These are phyloP conservation scores for Metarhizium album DNA, from an alignment of 2,329 filamentous ascomycete genomes.

Conservation along the genomic window DNA sequence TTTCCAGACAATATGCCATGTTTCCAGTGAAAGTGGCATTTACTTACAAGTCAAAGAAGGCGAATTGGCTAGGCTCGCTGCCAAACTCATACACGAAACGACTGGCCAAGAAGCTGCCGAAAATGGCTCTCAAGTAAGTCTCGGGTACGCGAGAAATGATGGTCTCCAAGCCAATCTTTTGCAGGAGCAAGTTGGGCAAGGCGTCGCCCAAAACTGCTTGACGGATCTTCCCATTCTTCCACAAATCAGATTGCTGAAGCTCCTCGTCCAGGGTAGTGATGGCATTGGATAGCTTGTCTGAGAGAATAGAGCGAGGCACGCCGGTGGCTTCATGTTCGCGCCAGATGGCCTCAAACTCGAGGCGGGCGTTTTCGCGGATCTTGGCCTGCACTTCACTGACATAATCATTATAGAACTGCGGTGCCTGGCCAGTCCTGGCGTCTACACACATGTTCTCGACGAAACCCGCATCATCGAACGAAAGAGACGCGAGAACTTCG, in stretches of 20 bases:
- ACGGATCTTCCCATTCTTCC: conserved; percentile 72
- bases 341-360: conserved; percentile 99
- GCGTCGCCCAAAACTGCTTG: conserved; percentile 73
- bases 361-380: conserved; percentile 80
- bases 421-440: conserved; percentile 52
- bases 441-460: conserved; percentile 90
- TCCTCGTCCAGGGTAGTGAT: conserved; percentile 98
- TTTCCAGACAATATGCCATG: neutral
- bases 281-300: conserved; percentile 79
- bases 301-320: conserved; percentile 71
- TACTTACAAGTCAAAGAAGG: conserved; percentile 95
- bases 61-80: conserved; percentile 86
- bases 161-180: conserved; percentile 84
- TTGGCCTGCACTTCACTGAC: conserved; percentile 84
- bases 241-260: conserved; percentile 84
- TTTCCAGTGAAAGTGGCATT: neutral
- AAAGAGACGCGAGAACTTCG: conserved; percentile 87
- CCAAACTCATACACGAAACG: conserved; percentile 96
- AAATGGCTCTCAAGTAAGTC: conserved; percentile 86
- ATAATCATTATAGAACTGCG: conserved; percentile 87
- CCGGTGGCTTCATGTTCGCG: conserved; percentile 79
- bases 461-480: conserved; percentile 85
- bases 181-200: conserved; percentile 69
- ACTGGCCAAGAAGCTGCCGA: conserved; percentile 88
- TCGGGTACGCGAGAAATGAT: conserved; percentile 83